A percentile compares a stretch with the other conserved stretches of the same genome.
Conservation (phyloP, 108 stramenopile species). For the Seminavis robusta region DNA sequence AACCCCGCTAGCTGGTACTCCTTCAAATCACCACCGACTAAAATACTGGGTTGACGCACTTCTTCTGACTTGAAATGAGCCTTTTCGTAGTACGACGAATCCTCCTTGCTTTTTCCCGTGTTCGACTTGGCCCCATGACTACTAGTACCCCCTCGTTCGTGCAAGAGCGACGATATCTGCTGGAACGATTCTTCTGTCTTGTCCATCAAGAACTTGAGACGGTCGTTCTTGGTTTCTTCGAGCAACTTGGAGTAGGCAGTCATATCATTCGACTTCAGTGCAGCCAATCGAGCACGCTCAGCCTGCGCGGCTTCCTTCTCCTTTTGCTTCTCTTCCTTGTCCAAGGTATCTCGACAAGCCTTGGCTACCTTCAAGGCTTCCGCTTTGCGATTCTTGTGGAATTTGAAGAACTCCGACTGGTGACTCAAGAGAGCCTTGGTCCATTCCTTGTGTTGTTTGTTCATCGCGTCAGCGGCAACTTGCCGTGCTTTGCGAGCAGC, state of each 20-base stretch:
- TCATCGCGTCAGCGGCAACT: constrained; percentile 51
- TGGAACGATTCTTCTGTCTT: constrained; percentile 81
- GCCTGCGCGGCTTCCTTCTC: constrained; percentile 69
- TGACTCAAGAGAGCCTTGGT: constrained; percentile 57
- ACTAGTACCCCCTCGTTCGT: constrained; percentile 43
- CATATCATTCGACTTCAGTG: constrained; percentile 85
- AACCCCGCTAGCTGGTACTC: constrained; percentile 96
- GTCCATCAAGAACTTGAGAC: constrained; percentile 78
- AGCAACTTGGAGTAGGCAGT: constrained; percentile 77
- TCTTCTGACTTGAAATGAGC: constrained; percentile 75
- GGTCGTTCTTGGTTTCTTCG: constrained; percentile 83
- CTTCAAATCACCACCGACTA: constrained; percentile 83
- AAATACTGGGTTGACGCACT: constrained; percentile 76
- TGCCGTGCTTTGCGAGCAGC: constrained; percentile 65
- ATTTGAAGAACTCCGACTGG: constrained; percentile 76
- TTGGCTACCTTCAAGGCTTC: constrained; percentile 56
- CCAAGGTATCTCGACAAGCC: constrained; percentile 59
- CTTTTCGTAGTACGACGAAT: constrained; percentile 68
- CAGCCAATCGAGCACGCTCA: constrained; percentile 77
- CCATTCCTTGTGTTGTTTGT: constrained; percentile 73
- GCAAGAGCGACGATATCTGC: constrained; percentile 70
- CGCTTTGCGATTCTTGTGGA: constrained; percentile 53
- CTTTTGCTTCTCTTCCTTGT: constrained; percentile 65
- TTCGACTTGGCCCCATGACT: constrained; percentile 1
- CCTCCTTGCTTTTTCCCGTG: neutral